Evolutionary conservation across 208 protist species (phyloP), one percentile per base, ranked within the genome.

Genomic region (Strigomonas oncopelti): DNA sequence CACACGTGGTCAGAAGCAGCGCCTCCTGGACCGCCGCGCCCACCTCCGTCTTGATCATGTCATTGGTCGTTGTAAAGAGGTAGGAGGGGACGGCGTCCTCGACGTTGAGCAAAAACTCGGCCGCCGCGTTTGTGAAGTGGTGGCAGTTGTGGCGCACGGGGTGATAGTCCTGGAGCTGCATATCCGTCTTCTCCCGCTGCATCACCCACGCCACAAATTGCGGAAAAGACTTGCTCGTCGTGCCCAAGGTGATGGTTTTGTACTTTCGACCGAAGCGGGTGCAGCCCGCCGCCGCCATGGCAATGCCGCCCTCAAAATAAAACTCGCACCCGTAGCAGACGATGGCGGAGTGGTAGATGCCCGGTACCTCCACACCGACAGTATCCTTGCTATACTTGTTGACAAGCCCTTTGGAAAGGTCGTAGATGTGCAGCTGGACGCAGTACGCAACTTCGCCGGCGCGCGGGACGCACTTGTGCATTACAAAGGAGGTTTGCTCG

Each of bases 261-360:
- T 83, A 92, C 52, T 80, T 74, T 52, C 65, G 63, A 11, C 93
- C 95, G 74, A 96, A 97, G 9, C 89, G 92, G 7, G 94, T 97
- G 24, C 61, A 65, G 5, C 90, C 85, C 29, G 82, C 67, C 9
- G 54, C 46, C 11, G 71, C 55, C 27, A 85, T 55, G 28, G 69
- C 78, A 28, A 97, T 89, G 55, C 91, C 93, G 54, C 96, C 96
- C 65, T 95, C 96, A 70, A 96, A 98, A 65, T 93, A 97, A 51
- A 95, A 97, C 65, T 98, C 95, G 31, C 82, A 71, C 1, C 87
- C 93, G 73, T 93, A 98, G n/a, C 88, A 91, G 5, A 97, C 91
- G 9, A 98, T 74, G 16, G 71, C 78, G 28, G 92, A 95, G 82
- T 98, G 96, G 68, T 88, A 98, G 24, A 98, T 74, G 18, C 88